Conservation (phyloP, 2,329 filamentous ascomycete species). For the Aspergillus transmontanensis region DNA sequence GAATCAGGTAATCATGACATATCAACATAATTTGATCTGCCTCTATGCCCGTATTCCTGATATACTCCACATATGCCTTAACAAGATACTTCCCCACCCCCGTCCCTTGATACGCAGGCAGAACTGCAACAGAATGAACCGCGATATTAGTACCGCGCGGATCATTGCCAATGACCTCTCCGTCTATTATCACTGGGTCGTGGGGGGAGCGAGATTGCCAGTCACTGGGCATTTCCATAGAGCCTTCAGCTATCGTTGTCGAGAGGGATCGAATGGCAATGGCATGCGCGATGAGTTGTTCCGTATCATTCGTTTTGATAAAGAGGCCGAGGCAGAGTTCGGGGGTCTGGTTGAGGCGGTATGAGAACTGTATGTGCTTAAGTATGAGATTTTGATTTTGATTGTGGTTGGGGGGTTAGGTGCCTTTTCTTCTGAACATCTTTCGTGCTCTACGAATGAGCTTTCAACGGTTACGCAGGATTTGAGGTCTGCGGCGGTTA, state of each 20-base stretch:
- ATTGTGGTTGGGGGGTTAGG: not conserved
- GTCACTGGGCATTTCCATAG: not conserved
- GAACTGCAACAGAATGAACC: not conserved
- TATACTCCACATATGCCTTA: not conserved
- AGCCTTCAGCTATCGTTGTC: not conserved
- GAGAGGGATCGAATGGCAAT: not conserved
- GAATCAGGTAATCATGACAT: conserved; percentile 2
- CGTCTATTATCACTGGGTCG: not conserved
- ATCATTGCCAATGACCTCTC: conserved; percentile 4
- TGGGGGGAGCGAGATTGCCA: not conserved
- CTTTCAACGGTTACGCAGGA: not conserved
- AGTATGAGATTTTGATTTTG: not conserved
- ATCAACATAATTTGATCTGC: not conserved
- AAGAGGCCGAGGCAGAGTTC: conserved; percentile 6
- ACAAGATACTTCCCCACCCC: not conserved
- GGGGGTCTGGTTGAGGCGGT: not conserved
- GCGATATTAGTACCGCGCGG: not conserved
- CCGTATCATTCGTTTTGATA: not conserved
- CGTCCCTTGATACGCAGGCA: not conserved
- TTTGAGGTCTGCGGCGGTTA: not conserved
- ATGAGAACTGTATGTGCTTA: not conserved
- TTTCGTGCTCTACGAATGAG: not conserved
- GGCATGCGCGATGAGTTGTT: not conserved
- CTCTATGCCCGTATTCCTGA: not conserved
- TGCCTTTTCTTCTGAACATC: conserved; percentile 6